A percentile compares a stretch with the other conserved stretches of the same genome.
Conservation (phyloP, 345 rosid genomes). For the Pistacia vera region DNA sequence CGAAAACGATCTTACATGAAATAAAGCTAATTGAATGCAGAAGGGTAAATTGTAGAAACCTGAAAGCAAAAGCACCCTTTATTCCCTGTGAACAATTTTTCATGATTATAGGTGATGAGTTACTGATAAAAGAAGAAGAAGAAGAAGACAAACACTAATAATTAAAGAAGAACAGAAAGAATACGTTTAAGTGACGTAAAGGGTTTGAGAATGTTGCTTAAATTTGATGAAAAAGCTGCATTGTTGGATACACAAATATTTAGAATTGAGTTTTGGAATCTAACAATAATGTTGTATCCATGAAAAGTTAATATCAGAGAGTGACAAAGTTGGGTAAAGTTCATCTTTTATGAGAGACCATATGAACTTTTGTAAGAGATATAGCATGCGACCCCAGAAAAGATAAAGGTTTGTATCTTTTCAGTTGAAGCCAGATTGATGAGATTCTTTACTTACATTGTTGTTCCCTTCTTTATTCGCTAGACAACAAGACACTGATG, state of each 20-base stretch:
- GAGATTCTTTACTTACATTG: background rate
- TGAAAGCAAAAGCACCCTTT: conserved; percentile 1
- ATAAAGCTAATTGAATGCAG: conserved; percentile 11
- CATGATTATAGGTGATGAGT: conserved; percentile 1
- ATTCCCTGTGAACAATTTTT: background rate
- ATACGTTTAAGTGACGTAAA: background rate
- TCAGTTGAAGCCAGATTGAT: conserved; percentile 12
- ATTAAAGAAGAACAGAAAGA: conserved; percentile 20
- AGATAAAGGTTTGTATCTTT: conserved; percentile 20
- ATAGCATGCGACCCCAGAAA: conserved; percentile 25
- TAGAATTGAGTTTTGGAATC: conserved; percentile 20
- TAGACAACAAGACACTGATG: conserved; percentile 10
- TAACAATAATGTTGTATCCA: conserved; percentile 17
- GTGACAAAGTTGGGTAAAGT: conserved; percentile 16
- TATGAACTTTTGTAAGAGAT: conserved; percentile 20
- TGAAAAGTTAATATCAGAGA: conserved; percentile 14
- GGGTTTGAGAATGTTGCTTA: conserved; percentile 3
- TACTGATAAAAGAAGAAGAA: background rate
- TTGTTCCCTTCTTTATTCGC: conserved; percentile 21
- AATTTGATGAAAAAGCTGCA: conserved; percentile 21
- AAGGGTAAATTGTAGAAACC: background rate
- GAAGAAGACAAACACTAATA: background rate
- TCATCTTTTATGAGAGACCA: conserved; percentile 8
- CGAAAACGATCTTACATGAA: conserved; percentile 26
- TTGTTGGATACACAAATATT: background rate